phyloP scores from a whole-genome alignment of 83 land plant genomes.

The Diphasiastrum complanatum region DNA sequence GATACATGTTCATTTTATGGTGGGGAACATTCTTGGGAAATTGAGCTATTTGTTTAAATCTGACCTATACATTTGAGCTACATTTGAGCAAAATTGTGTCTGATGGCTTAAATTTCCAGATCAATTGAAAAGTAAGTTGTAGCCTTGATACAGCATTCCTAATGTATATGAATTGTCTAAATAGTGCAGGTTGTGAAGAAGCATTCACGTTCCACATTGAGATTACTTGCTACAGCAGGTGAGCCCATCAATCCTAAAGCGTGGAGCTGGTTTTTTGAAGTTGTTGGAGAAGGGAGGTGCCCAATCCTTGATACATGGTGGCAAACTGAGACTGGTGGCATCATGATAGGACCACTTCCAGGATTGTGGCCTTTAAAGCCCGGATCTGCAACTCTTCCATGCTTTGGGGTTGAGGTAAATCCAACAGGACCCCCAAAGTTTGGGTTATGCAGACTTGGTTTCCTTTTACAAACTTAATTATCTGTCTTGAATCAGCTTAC shows the following conservation, averaged over 20 bases:
- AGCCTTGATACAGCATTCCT: background rate
- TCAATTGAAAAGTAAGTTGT: background rate
- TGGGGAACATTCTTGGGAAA: too few relatives aligned
- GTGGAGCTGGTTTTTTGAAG: slow-evolving; percentile 95
- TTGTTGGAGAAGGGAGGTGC: slow-evolving; percentile 82
- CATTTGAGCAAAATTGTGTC: too few relatives aligned
- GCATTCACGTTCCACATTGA: slow-evolving; percentile 79
- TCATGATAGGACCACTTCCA: slow-evolving; percentile 88
- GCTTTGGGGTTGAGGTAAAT: slow-evolving; percentile 89
- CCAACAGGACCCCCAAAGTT: background rate
- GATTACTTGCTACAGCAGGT: slow-evolving; percentile 93
- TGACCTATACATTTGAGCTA: too few relatives aligned
- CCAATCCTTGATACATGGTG: slow-evolving; percentile 98
- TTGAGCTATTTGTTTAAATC: too few relatives aligned
- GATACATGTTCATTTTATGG: too few relatives aligned
- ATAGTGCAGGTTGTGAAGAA: slow-evolving; percentile 68
- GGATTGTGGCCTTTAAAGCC: slow-evolving; percentile 99
- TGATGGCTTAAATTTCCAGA: too few relatives aligned
- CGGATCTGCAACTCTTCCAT: slow-evolving; percentile 94
- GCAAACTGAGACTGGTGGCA: slow-evolving; percentile 99
- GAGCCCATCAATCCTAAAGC: slow-evolving; percentile 99
- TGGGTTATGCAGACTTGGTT: background rate
- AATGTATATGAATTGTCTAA: background rate
- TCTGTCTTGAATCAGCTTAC: background rate
- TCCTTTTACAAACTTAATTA: background rate